phyloP scores from a whole-genome alignment of 1,284 basidiomycete species.

The Agaricales sp. region DNA sequence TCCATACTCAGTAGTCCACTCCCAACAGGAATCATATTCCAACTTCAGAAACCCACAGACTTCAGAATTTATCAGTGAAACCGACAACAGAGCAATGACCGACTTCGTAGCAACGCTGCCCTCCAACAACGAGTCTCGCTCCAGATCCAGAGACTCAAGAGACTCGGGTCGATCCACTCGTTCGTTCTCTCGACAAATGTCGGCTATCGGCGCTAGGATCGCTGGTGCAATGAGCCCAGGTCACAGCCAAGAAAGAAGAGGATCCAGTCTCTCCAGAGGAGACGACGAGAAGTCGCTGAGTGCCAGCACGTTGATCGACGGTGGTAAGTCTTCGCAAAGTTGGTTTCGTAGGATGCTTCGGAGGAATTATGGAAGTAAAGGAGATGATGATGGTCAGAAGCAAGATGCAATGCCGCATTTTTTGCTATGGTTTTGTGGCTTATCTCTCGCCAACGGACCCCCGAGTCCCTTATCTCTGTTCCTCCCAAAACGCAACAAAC shows the following conservation, averaged over 20 bases:
- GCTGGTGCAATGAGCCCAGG: not conserved
- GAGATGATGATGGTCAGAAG: not conserved
- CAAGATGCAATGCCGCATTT: too few relatives aligned
- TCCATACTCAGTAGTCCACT: too few relatives aligned
- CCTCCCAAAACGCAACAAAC: not conserved
- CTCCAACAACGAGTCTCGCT: too few relatives aligned
- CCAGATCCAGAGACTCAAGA: not conserved
- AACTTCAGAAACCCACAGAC: too few relatives aligned
- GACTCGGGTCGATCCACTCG: not conserved
- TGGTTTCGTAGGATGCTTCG: too few relatives aligned
- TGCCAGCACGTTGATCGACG: not conserved
- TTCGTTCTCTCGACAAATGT: not conserved
- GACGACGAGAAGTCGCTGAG: not conserved
- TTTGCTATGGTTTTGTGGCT: not conserved
- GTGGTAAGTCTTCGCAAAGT: too few relatives aligned
- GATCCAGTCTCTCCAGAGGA: not conserved
- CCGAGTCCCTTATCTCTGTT: slow-evolving; percentile 1
- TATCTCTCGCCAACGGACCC: too few relatives aligned
- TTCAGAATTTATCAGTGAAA: too few relatives aligned
- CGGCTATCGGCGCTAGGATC: not conserved
- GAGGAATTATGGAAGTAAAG: too few relatives aligned
- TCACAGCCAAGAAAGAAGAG: not conserved
- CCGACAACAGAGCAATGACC: too few relatives aligned
- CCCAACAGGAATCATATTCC: too few relatives aligned
- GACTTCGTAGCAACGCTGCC: too few relatives aligned